A percentile compares a stretch with the other conserved stretches of the same genome.
Evolutionary conservation across 176 grass and related monocot species (phyloP).

Genomic region (Triticum urartu): DNA sequence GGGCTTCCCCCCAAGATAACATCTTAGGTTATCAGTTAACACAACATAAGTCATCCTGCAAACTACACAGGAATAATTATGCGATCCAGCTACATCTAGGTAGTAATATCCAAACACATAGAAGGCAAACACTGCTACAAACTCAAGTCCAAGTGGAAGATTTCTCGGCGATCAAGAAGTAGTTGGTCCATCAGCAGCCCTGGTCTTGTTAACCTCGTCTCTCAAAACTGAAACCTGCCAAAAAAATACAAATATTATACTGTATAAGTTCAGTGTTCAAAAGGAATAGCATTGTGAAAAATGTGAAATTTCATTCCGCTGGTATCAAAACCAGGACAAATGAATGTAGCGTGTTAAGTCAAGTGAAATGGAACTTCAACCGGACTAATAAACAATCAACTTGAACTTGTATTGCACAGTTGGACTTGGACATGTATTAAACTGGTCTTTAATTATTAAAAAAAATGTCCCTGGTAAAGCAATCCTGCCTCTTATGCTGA

Average conservation of each 20-base stretch:
- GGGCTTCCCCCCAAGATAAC: too few relatives aligned
- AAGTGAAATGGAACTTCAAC: background rate
- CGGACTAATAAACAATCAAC: background rate
- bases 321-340: background rate
- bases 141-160: background rate
- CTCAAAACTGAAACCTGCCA: conserved; percentile 4
- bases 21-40: background rate
- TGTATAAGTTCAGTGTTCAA: background rate
- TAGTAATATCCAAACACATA: background rate
- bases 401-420: background rate
- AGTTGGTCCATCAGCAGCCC: background rate
- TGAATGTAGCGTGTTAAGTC: background rate
- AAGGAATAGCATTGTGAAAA: background rate
- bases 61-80: background rate
- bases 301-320: background rate
- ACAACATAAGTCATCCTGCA: background rate
- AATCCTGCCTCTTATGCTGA: background rate
- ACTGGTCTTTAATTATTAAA: background rate
- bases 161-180: conserved; percentile 2
- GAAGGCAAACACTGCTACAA: background rate
- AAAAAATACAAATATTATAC: background rate
- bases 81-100: background rate
- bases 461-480: background rate
- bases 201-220: background rate
- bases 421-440: background rate